phyloP scores from a whole-genome alignment of 352 stramenopile species.

The Phytophthora melonis region DNA sequence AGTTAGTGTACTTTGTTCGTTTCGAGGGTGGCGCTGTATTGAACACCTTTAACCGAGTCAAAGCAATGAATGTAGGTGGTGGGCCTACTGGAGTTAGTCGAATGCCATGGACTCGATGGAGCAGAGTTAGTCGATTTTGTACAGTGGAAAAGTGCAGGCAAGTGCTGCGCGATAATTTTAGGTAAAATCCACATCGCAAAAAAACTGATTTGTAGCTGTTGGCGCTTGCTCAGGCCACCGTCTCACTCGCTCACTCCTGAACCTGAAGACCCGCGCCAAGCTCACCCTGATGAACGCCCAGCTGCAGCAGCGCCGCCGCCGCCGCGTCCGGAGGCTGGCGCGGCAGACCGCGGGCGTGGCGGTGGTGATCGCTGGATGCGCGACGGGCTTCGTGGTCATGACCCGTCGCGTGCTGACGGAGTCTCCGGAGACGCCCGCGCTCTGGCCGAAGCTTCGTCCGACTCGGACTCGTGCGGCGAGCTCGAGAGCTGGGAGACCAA shows the following conservation, averaged over 20 bases:
- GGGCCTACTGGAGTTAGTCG: too few species aligned
- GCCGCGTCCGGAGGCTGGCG: conserved; percentile 16
- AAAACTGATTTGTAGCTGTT: not conserved
- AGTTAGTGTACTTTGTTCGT: too few species aligned
- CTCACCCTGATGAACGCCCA: not conserved
- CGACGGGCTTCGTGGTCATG: conserved; percentile 27
- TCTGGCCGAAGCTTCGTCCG: conserved; percentile 32
- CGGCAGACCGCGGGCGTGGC: conserved; percentile 36
- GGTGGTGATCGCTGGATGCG: conserved; percentile 34
- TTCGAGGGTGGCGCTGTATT: too few species aligned
- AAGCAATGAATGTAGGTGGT: too few species aligned
- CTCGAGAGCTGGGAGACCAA: conserved; percentile 61
- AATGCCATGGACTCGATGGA: too few species aligned
- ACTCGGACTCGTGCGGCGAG: conserved; percentile 45
- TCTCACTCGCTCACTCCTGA: not conserved
- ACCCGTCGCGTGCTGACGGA: conserved; percentile 17
- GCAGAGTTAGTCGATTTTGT: too few species aligned
- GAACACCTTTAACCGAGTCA: too few species aligned
- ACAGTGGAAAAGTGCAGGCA: too few species aligned
- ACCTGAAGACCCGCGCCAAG: not conserved
- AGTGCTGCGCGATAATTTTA: not conserved
- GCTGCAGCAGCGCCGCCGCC: conserved; percentile 10
- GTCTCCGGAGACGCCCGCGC: not conserved
- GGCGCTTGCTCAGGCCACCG: too few species aligned
- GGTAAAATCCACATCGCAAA: not conserved